These are phyloP conservation scores for Luffa aegyptiaca DNA, from an alignment of 306 rosid species.

Conservation along the genomic window DNA sequence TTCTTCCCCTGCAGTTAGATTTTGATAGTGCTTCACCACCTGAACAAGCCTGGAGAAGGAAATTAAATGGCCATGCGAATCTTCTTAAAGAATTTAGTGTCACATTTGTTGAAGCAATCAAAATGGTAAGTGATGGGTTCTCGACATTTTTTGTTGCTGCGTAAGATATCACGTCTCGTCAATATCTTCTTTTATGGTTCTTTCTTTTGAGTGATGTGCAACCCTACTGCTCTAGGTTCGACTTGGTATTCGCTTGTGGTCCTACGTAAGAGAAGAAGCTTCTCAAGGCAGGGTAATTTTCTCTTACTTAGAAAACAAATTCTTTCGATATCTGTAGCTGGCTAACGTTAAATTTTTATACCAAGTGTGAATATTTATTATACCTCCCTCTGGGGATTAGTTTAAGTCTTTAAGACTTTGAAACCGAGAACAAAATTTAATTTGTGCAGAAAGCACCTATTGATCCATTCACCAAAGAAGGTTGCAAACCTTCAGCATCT, in stretches of 20 bases:
- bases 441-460: conserved; percentile 89
- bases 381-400: background rate
- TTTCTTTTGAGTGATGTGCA: background rate
- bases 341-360: background rate
- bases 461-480: conserved; percentile 90
- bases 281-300: conserved; percentile 95
- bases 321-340: background rate
- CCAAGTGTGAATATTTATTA: background rate
- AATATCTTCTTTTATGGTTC: background rate
- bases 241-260: conserved; percentile 89
- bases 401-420: background rate
- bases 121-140: conserved; percentile 53
- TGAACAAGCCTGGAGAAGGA: conserved; percentile 96
- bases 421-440: background rate
- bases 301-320: background rate
- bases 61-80: conserved; percentile 84
- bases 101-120: conserved; percentile 87
- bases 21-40: conserved; percentile 95
- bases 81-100: conserved; percentile 85
- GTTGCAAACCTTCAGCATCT: conserved; percentile 96
- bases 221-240: conserved; percentile 45
- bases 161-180: conserved; percentile 6
- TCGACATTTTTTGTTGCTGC: conserved; percentile 11
- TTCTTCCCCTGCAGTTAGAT: conserved; percentile 54
- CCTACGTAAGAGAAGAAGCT: conserved; percentile 96